phyloP scores from a whole-genome alignment of 225 moss, liverwort and hornwort genomes.

The Bryoerythrophyllum caledonicum region DNA sequence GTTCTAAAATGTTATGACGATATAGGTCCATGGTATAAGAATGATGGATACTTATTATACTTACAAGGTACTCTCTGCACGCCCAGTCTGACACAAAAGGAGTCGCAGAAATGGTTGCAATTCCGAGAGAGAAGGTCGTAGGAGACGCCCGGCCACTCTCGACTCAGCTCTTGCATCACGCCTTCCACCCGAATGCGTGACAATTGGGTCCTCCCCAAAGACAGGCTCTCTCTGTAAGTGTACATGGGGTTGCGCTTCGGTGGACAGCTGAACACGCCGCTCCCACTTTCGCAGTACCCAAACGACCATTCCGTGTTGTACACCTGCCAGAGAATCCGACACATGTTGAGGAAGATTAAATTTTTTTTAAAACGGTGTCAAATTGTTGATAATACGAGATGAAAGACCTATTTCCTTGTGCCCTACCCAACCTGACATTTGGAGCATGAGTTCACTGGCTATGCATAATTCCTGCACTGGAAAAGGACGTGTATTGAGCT shows the following conservation, averaged over 20 bases:
- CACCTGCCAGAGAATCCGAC: slow-evolving; percentile 44
- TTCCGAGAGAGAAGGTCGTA: slow-evolving; percentile 84
- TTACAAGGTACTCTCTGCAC: slow-evolving; percentile 74
- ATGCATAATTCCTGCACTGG: too few species aligned
- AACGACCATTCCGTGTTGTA: slow-evolving; percentile 90
- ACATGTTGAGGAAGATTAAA: background rate
- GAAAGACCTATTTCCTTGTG: background rate
- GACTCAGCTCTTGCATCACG: slow-evolving; percentile 61
- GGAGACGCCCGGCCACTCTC: slow-evolving; percentile 76
- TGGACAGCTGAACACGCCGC: slow-evolving; percentile 79
- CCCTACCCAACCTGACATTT: too few species aligned
- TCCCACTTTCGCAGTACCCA: slow-evolving; percentile 82
- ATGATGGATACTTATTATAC: slow-evolving; percentile 17
- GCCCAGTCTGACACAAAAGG: slow-evolving; percentile 63
- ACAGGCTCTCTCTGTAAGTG: slow-evolving; percentile 78
- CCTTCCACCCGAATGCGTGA: slow-evolving; percentile 47
- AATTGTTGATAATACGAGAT: background rate
- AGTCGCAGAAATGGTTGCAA: slow-evolving; percentile 97
- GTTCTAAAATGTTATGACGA: too few species aligned
- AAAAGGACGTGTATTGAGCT: too few species aligned
- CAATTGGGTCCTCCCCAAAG: slow-evolving; percentile 64
- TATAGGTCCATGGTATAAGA: slow-evolving; percentile 4
- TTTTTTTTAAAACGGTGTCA: background rate
- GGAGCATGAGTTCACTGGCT: too few species aligned
- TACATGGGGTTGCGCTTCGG: slow-evolving; percentile 94